Evolutionary conservation across 805 yeast genomes (phyloP), one percentile per base, ranked within the genome.

Genomic region (Yamadazyma philogaea): DNA sequence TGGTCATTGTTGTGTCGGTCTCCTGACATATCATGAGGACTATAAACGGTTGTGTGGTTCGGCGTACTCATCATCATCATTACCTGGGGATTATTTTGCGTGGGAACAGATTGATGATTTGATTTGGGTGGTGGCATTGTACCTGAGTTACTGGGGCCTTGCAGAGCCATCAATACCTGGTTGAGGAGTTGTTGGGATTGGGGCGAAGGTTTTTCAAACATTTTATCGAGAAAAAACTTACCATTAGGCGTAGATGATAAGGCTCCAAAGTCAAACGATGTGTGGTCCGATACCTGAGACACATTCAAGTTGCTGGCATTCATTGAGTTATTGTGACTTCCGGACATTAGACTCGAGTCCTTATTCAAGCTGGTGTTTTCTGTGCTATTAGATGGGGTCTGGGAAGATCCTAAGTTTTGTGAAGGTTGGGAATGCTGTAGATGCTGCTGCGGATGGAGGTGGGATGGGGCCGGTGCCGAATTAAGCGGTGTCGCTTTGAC

Each of bases 21-120:
- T 16, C 45, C 41, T 7, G 35, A 24, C 7, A 22, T 26, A n/a
- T 51, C 40, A 28, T 51, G 40, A 2, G 55, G 54, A 15, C 47
- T 45, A 43, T 60, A 63, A 42, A 63, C 48, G 40, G 53, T 55
- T 26, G 59, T 66, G 46, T 66, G 72, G 42, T 66, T 71, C 3
- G 75, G 75, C 5, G 75, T 69, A 39, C 73, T 67, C 71, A 69
- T 65, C 60, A 63, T 65, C 65, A 60, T 56, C 49, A 45, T 45
- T 19, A 38, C 20, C 40, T 42, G 46, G 36, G 37, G 34, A 34
- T 37, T 45, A 28, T 34, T 45, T 41, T 20, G 42, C 11, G n/a
- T n/a, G n/a, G 30, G 2, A 15, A n/a, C 18, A 7, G 34, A 3
- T 8, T 21, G 43, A 10, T 40, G 45, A 17, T 38, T 45, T 6